phyloP scores from a whole-genome alignment of 2,329 filamentous ascomycete genomes.

The Chaetomiaceae sp. region DNA sequence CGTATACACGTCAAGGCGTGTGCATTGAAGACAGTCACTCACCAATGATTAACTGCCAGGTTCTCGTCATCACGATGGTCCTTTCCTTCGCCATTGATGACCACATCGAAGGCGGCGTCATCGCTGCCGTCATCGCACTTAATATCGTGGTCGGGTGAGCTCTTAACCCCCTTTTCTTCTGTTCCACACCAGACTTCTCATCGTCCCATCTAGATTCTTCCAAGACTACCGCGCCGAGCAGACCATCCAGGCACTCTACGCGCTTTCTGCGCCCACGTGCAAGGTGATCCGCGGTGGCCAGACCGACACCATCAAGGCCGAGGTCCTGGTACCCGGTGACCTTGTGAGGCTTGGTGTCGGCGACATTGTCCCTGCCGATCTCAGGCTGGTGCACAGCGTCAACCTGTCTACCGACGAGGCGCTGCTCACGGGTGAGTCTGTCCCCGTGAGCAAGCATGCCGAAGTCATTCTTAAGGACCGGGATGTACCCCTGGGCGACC shows the following conservation, averaged over 20 bases:
- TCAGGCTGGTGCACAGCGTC: constrained; percentile 60
- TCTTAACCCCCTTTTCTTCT: constrained; percentile 15
- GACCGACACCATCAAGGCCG: constrained; percentile 48
- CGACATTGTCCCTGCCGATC: constrained; percentile 65
- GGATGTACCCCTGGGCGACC: constrained; percentile 61
- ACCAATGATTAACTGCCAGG: constrained; percentile 43
- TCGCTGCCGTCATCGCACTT: constrained; percentile 62
- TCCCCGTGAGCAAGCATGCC: constrained; percentile 63
- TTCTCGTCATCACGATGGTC: constrained; percentile 71
- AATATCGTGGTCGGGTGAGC: constrained; percentile 63
- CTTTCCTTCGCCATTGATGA: constrained; percentile 62
- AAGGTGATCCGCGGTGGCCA: constrained; percentile 52
- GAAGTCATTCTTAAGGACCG: constrained; percentile 46
- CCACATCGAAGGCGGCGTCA: constrained; percentile 63
- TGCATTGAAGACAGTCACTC: not conserved
- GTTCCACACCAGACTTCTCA: not conserved
- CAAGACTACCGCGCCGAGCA: constrained; percentile 59
- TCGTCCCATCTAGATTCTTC: constrained; percentile 42
- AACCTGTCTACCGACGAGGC: constrained; percentile 75
- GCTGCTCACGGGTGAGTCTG: constrained; percentile 67
- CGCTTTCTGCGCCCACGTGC: constrained; percentile 54
- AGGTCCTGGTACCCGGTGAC: constrained; percentile 60
- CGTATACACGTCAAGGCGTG: too few relatives aligned
- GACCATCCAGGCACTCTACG: constrained; percentile 57
- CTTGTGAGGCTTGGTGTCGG: constrained; percentile 58